Percentiles rank a stretch among this genome's conserved stretches.
Conservation (phyloP, 179 eudicot genomes). For the Camellia oleifera region DNA sequence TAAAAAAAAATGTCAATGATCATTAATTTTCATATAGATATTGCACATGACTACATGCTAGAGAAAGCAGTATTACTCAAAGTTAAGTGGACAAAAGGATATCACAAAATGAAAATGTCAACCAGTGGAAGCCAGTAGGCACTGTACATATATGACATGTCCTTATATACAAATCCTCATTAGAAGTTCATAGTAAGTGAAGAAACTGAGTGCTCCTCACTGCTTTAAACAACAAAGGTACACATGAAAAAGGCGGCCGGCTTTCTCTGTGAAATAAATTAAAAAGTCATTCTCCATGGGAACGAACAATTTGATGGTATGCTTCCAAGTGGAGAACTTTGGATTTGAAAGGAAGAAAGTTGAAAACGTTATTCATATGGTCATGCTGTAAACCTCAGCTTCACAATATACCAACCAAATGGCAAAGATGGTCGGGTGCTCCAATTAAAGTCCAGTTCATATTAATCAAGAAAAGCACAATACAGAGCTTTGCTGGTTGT, state of each 20-base stretch:
- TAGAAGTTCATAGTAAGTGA: neutral
- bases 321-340: neutral
- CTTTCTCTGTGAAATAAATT: neutral
- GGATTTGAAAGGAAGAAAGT: no score
- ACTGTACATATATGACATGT: neutral
- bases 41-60: neutral
- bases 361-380: no score
- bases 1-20: constrained; percentile 7
- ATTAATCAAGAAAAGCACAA: no score
- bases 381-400: no score
- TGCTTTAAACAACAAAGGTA: neutral
- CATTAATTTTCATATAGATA: neutral
- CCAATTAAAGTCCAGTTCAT: no score
- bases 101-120: neutral
- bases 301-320: neutral
- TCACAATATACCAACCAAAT: no score
- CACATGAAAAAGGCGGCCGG: neutral
- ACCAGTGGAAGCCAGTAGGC: neutral
- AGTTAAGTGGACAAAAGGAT: neutral
- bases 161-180: neutral
- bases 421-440: no score
- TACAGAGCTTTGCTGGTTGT: no score
- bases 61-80: neutral
- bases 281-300: neutral
- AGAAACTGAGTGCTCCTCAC: neutral